phyloP scores from a whole-genome alignment of 116 monocot species.

The Zostera marina region DNA sequence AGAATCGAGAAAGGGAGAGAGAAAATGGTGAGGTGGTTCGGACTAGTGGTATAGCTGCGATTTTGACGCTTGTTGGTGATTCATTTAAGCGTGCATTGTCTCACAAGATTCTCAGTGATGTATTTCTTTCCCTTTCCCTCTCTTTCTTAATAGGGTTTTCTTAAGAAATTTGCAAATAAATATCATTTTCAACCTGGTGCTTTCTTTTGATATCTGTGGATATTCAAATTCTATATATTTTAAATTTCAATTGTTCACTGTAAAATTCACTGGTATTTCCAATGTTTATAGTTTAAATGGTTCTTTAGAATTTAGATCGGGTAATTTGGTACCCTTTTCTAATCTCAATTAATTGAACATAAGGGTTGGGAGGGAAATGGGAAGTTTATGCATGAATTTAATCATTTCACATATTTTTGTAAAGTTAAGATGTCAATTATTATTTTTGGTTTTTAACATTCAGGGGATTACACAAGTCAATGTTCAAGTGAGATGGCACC shows the following conservation, averaged over 20 bases:
- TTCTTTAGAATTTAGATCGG: no score
- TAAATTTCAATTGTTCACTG: no score
- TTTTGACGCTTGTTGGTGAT: slow-evolving; percentile 21
- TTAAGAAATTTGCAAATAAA: no score
- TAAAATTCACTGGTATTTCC: no score
- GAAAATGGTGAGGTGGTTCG: slow-evolving; percentile 10
- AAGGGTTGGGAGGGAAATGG: no score
- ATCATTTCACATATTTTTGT: slow-evolving; percentile 5
- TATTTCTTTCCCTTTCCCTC: slow-evolving; percentile 8
- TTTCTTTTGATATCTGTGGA: no score
- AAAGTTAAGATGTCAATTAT: neutral
- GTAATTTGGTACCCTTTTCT: no score
- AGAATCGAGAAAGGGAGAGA: slow-evolving; percentile 17
- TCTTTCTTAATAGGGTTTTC: neutral
- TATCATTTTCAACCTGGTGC: neutral
- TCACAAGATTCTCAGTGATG: slow-evolving; percentile 12
- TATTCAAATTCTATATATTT: no score
- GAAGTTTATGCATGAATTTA: slow-evolving; percentile 3
- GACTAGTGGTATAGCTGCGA: slow-evolving; percentile 14
- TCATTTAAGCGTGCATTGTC: slow-evolving; percentile 30
- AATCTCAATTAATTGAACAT: no score
- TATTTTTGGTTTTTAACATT: neutral
- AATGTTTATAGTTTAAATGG: no score
- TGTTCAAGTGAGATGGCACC: slow-evolving; percentile 66
- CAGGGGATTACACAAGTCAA: slow-evolving; percentile 46